A percentile compares a stretch with the other conserved stretches of the same genome.
Conservation (phyloP, 1,284 basidiomycete species). For the Wallemia mellicola region DNA sequence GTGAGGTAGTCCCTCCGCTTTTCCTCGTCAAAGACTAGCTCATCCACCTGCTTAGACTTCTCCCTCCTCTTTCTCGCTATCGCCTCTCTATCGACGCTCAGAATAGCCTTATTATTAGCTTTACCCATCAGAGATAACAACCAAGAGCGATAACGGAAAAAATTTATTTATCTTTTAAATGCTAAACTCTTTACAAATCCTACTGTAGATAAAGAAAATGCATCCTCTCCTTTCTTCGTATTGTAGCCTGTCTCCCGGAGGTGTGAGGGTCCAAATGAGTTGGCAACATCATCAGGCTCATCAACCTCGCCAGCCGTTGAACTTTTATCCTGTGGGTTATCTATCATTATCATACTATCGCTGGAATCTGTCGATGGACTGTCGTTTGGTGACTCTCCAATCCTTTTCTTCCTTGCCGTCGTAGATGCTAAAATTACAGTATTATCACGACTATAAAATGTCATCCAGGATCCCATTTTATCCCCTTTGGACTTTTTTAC, state of each 20-base stretch:
- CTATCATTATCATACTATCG: not conserved
- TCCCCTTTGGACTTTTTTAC: not conserved
- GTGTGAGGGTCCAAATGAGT: not conserved
- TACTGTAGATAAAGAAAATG: not conserved
- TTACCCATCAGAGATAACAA: not conserved
- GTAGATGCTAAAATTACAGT: not conserved
- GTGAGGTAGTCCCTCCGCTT: not conserved
- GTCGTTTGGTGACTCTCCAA: not conserved
- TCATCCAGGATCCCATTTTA: not conserved
- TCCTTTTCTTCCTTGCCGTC: not conserved
- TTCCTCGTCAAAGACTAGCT: not conserved
- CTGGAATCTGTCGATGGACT: not conserved
- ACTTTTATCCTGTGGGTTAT: not conserved
- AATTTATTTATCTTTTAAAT: not conserved
- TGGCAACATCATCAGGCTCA: not conserved
- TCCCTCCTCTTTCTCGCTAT: not conserved
- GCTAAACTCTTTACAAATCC: not conserved
- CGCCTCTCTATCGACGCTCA: not conserved
- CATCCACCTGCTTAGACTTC: not conserved
- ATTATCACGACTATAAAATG: not conserved
- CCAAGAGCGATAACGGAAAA: not conserved
- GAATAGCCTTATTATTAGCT: not conserved
- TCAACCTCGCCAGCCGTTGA: not conserved
- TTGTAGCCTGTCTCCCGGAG: not conserved
- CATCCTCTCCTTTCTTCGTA: not conserved